Percentiles rank a stretch among this genome's conserved stretches.
Evolutionary conservation across 768 basidiomycete genomes (phyloP).

Genomic region (Steccherinum ochraceum): DNA sequence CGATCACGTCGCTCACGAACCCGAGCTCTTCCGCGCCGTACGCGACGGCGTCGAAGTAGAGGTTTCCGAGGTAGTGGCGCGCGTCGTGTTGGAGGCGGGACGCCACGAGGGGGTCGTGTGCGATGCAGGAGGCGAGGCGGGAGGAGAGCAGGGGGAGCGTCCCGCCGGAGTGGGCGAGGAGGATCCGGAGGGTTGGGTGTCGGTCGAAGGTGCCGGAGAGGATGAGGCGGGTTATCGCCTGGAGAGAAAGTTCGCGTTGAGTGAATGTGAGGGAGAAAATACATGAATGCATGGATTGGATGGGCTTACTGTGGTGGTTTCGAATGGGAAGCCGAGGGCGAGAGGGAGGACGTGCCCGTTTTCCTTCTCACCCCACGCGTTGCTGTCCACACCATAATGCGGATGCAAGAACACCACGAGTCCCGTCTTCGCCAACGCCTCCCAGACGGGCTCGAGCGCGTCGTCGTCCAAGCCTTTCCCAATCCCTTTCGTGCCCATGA

Average conservation of each 20-base stretch:
- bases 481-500: conserved; percentile 76
- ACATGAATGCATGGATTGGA: background rate
- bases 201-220: conserved; percentile 77
- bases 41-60: conserved; percentile 84
- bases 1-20: conserved; percentile 67
- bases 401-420: conserved; percentile 83
- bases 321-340: conserved; percentile 85
- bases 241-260: background rate
- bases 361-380: conserved; percentile 66
- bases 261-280: background rate
- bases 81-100: conserved; percentile 74
- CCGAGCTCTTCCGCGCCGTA: conserved; percentile 83
- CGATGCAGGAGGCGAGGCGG: conserved; percentile 77
- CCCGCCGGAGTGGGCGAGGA: conserved; percentile 86
- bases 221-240: conserved; percentile 75
- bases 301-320: conserved; percentile 78
- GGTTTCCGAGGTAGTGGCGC: conserved; percentile 72
- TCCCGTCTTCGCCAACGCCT: conserved; percentile 59
- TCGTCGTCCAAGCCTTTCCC: conserved; percentile 80
- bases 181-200: conserved; percentile 64
- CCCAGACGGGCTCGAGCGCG: conserved; percentile 75
- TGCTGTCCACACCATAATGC: conserved; percentile 76
- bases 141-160: conserved; percentile 80
- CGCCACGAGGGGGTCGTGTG: conserved; percentile 77
- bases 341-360: conserved; percentile 88